phyloP scores from a whole-genome alignment of 495 filamentous ascomycete genomes.

The Aspergillus wentii region DNA sequence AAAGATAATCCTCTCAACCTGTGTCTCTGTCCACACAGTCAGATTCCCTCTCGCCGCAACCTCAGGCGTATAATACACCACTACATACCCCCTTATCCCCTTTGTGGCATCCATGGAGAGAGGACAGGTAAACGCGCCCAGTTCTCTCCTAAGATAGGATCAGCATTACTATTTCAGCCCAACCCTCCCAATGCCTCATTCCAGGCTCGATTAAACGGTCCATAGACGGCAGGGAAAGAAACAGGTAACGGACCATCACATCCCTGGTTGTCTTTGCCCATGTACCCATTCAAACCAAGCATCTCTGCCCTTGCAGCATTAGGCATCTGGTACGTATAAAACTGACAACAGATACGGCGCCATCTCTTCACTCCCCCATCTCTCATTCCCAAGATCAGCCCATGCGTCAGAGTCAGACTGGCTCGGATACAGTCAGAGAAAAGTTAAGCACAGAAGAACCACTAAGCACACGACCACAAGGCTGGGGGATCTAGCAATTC shows the following conservation, averaged over 20 bases:
- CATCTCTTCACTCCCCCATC: conserved; percentile 45
- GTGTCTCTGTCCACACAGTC: conserved; percentile 38
- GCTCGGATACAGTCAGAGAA: conserved; percentile 18
- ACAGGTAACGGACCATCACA: conserved; percentile 19
- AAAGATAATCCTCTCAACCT: conserved; percentile 30
- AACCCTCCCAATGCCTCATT: conserved; percentile 17
- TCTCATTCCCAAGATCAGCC: conserved; percentile 43
- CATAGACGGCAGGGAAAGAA: conserved; percentile 17
- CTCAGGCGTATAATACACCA: conserved; percentile 16
- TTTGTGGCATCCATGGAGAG: conserved; percentile 12
- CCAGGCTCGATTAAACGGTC: conserved; percentile 21
- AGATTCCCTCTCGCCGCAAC: conserved; percentile 40
- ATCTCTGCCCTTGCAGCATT: conserved; percentile 7
- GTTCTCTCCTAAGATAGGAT: conserved; percentile 16
- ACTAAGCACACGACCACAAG: conserved; percentile 50
- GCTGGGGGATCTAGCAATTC: conserved; percentile 19
- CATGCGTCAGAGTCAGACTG: conserved; percentile 41
- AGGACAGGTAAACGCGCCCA: conserved; percentile 17
- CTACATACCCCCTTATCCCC: conserved; percentile 37
- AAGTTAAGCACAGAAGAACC: conserved; percentile 52
- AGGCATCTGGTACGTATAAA: conserved; percentile 1
- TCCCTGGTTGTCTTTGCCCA: conserved; percentile 10
- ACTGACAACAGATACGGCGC: conserved; percentile 43
- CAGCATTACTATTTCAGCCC: conserved; percentile 17
- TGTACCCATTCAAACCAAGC: conserved; percentile 10